Evolutionary conservation across 148 eudicot genomes (phyloP), one percentile per base, ranked within the genome.

Genomic region (Camellia lanceoleosa): DNA sequence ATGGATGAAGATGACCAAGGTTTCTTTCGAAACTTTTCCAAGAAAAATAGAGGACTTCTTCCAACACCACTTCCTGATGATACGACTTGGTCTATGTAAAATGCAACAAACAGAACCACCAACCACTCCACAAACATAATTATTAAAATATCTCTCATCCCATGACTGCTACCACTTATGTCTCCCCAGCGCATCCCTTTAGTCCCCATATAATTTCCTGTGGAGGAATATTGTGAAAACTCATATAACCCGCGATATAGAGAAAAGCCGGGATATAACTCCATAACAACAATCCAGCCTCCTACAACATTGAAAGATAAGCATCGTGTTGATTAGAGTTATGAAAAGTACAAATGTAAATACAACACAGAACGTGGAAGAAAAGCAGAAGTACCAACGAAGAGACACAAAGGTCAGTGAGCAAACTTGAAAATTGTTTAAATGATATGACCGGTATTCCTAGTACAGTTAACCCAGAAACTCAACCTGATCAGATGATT

Each of bases 141-240:
- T 76, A 95, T 87, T 73, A 93, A 75, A 71, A 92, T 88, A 55
- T 87, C 91, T 81, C 54, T 87, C 94, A 95, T 88, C 80, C 97
- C 98, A 66, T 95, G 93, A 65, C 51, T 77, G 76, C 84, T 82
- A 79, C 90, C 90, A 75, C 71, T 83, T 83, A 95, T 82, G 81
- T 95, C 80, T 78, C 75, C 84, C 98, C 98, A 95, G 75, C 89
- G 83, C 97, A 95, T 95, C 68, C 98, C 98, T 77, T 87, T 77
- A 42, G 87, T 86, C 71, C 94, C 92, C 92, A 88, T 88, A 59
- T 56, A 74, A 68, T 82, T 80, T 81, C 90, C 98, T 30, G 47
- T 71, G 73, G 84, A 82, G 5, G 98, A 83, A 86, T 91, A 90
- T 67, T 90, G 89, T 71, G 92, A 85, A 76, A 95, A 85, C 78